Evolutionary conservation across 306 rosid species (phyloP).

Genomic region (Macrotyloma uniflorum): DNA sequence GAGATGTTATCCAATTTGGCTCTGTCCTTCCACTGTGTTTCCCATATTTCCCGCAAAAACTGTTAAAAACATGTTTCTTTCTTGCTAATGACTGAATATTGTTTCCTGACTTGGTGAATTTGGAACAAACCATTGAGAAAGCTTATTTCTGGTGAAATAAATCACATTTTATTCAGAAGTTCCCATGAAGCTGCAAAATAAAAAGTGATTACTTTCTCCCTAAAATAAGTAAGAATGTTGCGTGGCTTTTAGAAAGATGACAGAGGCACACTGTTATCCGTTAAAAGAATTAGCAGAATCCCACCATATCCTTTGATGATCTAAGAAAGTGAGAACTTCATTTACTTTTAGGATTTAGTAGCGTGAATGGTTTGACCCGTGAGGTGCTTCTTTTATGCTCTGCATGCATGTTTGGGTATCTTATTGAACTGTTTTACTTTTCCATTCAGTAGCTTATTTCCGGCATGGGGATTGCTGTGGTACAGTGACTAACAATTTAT

Average conservation of each 20-base stretch:
- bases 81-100: conserved; percentile 14
- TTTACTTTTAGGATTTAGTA: conserved; percentile 19
- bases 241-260: neutral
- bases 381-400: conserved; percentile 3
- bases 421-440: conserved; percentile 14
- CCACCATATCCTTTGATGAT: conserved; percentile 1
- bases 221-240: neutral
- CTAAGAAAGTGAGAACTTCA: conserved; percentile 21
- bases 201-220: neutral
- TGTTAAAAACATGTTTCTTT: neutral
- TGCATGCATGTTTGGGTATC: conserved; percentile 5
- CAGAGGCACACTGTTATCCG: neutral
- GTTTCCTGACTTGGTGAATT: conserved; percentile 6
- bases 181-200: neutral
- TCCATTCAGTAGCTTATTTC: neutral
- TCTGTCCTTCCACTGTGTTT: conserved; percentile 4
- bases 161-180: neutral
- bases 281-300: conserved; percentile 1
- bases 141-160: neutral
- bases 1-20: conserved; percentile 5
- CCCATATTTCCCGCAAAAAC: neutral
- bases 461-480: neutral
- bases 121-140: neutral
- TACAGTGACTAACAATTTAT: conserved; percentile 3
- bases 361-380: conserved; percentile 13